Base-by-base conservation (phyloP, 2,329 filamentous ascomycete species). In the Aspergillus candidus region DNA sequence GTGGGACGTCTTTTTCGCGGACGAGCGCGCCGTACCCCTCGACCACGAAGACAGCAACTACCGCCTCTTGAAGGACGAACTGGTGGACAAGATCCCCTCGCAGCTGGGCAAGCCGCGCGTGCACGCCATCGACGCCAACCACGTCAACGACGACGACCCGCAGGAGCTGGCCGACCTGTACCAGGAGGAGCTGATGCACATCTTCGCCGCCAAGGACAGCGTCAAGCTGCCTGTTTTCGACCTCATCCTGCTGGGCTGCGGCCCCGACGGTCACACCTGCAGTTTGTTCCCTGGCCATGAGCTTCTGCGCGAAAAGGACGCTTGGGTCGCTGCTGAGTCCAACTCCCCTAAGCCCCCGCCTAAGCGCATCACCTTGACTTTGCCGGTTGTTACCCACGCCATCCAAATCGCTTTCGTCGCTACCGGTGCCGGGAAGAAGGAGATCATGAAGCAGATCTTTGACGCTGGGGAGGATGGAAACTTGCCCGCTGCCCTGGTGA, bases 1-100 rank as follows among this genome's bases (percentile, higher is more conserved):
- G 68, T 98, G 93, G 93, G 87, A 97, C 61, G 88, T 98, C 62
- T 98, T 97, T 77, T 97, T 96, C 69, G 91, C 91, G 62, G 93
- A 98, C 66, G 93, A 98, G 76, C 87, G 93, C 61, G 88, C 88
- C 57, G 93, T 97, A 41, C 86, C 93, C 15, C 83, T 96, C 56
- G 83, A 93, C 67, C 85, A 97, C 71, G 78, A 81, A 54, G 91
- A 98, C 73, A 95, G 89, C 73, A 98, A 97, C 73, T 95, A 96
- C 72, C 81, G 75, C 49, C 80, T 96, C 35, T 72, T 97, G 56
- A 93, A 95, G 74, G 74, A 81, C 38, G 89, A 96, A 71, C 76
- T 96, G 40, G 76, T 98, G 50, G 84, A 90, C 72, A 91, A 94
- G 73, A 86, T 97, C 51, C 88, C 90, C 34, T 69, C 74, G 36